Evolutionary conservation across 805 yeast species (phyloP).

Genomic region (Teunomyces kruisii): DNA sequence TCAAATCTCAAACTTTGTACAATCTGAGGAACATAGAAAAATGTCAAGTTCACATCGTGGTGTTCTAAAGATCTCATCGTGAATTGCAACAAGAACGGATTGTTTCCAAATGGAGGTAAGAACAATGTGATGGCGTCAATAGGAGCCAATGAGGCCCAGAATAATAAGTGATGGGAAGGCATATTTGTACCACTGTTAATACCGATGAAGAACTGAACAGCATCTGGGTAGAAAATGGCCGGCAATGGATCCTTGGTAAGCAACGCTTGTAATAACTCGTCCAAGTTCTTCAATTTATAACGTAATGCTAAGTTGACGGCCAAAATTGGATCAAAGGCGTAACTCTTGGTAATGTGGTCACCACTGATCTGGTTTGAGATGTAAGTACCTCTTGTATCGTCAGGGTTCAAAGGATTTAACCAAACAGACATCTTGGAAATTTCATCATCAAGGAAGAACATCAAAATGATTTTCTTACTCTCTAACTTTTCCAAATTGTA

Average conservation of each 20-base stretch:
- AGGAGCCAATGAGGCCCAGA: constrained; percentile 80
- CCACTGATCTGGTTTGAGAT: constrained; percentile 34
- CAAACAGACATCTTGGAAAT: constrained; percentile 71
- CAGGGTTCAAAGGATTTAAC: constrained; percentile 61
- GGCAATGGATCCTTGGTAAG: constrained; percentile 58
- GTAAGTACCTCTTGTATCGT: constrained; percentile 39
- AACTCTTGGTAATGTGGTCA: constrained; percentile 54
- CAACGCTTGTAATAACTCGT: constrained; percentile 41
- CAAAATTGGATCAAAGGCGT: constrained; percentile 63
- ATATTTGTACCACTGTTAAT: constrained; percentile 35
- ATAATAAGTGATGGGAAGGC: constrained; percentile 47
- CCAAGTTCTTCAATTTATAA: constrained; percentile 45
- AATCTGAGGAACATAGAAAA: constrained; percentile 97
- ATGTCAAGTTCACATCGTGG: constrained; percentile 83
- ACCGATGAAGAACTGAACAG: constrained; percentile 54
- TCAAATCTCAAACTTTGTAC: constrained; percentile 91
- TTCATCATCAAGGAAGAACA: constrained; percentile 74
- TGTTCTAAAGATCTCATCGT: constrained; percentile 86
- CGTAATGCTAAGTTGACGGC: constrained; percentile 72
- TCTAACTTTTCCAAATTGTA: constrained; percentile 31
- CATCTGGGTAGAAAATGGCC: constrained; percentile 56
- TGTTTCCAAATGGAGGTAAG: constrained; percentile 66
- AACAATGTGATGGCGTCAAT: constrained; percentile 82
- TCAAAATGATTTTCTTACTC: constrained; percentile 52
- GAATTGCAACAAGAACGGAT: constrained; percentile 75